Conservation (phyloP, 805 yeast genomes). For the Metschnikowia hibisci region DNA sequence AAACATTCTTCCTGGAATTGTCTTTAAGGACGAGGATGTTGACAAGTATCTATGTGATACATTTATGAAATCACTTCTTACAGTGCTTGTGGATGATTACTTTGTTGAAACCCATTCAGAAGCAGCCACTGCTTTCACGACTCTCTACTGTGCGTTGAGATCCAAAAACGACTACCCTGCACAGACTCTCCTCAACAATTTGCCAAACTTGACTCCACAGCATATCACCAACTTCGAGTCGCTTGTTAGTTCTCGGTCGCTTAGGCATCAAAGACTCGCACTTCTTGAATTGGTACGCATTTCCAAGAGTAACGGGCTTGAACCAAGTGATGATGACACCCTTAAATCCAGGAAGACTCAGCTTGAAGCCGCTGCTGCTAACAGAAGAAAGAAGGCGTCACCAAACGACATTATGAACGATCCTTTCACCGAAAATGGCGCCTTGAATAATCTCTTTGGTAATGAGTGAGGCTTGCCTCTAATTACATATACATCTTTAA, state of each 20-base stretch:
- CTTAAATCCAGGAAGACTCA: conserved; percentile 51
- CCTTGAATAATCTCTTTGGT: conserved; percentile 56
- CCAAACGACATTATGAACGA: conserved; percentile 59
- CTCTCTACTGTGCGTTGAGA: conserved; percentile 69
- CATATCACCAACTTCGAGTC: conserved; percentile 62
- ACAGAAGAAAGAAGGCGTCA: conserved; percentile 44
- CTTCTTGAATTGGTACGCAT: conserved; percentile 71
- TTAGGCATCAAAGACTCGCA: conserved; percentile 77
- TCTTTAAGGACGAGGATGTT: conserved; percentile 68
- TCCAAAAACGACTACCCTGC: conserved; percentile 68
- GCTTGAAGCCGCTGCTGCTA: conserved; percentile 43
- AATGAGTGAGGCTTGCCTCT: conserved; percentile 25
- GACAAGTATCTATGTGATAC: conserved; percentile 64
- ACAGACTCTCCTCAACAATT: conserved; percentile 47
- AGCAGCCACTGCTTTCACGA: conserved; percentile 84
- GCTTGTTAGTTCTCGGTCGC: conserved; percentile 56
- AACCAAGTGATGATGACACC: conserved; percentile 27
- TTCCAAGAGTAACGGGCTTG: conserved; percentile 42
- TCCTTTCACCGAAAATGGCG: conserved; percentile 68
- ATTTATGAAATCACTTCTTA: conserved; percentile 65
- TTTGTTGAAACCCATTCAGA: conserved; percentile 86
- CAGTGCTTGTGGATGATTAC: conserved; percentile 66
- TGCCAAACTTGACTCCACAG: conserved; percentile 54
- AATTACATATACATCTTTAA: background rate
- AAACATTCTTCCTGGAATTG: conserved; percentile 63